Conservation (phyloP, 2,329 filamentous ascomycete species). For the Lecanicillium sp. region DNA sequence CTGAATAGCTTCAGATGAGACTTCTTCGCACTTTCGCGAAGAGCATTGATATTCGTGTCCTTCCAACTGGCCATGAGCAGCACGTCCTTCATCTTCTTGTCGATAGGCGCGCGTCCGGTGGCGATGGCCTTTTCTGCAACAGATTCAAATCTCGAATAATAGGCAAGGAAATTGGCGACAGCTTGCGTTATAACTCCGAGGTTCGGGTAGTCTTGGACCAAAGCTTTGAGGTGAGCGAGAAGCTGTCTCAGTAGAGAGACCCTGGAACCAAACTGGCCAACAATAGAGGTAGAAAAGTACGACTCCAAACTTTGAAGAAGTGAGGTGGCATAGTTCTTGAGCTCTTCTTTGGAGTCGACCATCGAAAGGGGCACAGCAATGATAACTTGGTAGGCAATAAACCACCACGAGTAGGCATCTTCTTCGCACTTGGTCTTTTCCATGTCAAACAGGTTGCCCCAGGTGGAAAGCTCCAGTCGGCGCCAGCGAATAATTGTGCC, state of each 20-base stretch:
- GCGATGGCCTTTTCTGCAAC: conserved; percentile 58
- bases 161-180: conserved; percentile 68
- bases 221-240: conserved; percentile 57
- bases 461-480: conserved; percentile 83
- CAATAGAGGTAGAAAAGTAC: conserved; percentile 72
- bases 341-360: conserved; percentile 49
- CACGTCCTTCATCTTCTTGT: conserved; percentile 91
- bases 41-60: conserved; percentile 86
- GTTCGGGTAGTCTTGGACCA: conserved; percentile 52
- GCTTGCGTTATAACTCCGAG: conserved; percentile 57
- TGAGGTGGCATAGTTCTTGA: conserved; percentile 58
- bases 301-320: conserved; percentile 70
- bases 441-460: conserved; percentile 81
- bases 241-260: conserved; percentile 63
- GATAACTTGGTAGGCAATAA: conserved; percentile 86
- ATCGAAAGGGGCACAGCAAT: conserved; percentile 69
- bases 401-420: conserved; percentile 90
- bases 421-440: conserved; percentile 71
- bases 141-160: conserved; percentile 66
- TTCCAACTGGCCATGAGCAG: conserved; percentile 94
- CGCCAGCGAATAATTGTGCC: conserved; percentile 82
- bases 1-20: conserved; percentile 92
- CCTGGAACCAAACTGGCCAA: conserved; percentile 74
- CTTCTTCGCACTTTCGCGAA: conserved; percentile 81
- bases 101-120: conserved; percentile 66